A percentile compares a stretch with the other conserved stretches of the same genome.
These are phyloP conservation scores for Thraustotheca clavata DNA, from an alignment of 352 stramenopile species.

Conservation along the genomic window DNA sequence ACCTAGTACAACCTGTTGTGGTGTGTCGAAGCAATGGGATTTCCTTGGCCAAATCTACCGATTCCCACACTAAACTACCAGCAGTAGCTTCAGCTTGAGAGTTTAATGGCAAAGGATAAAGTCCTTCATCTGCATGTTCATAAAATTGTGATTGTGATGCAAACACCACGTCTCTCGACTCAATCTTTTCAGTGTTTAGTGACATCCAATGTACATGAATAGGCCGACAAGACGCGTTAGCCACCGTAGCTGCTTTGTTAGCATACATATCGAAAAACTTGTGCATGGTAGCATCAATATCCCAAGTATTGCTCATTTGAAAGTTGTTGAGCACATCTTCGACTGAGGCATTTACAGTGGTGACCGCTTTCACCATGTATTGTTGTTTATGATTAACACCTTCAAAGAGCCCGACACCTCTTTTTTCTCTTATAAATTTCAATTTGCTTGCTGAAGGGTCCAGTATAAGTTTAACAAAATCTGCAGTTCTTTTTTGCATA, in stretches of 20 bases:
- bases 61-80: constrained; percentile 17
- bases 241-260: constrained; percentile 7
- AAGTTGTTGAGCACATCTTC: constrained; percentile 5
- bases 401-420: constrained; percentile 10
- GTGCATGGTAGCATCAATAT: constrained; percentile 10
- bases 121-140: constrained; percentile 1
- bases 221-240: not conserved
- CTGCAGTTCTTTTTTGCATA: not conserved
- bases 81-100: not conserved
- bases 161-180: constrained; percentile 12
- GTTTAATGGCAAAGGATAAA: not conserved
- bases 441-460: not conserved
- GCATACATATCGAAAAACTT: constrained; percentile 20
- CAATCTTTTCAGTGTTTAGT: constrained; percentile 18
- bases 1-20: not conserved
- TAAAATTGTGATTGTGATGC: constrained; percentile 8
- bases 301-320: constrained; percentile 2
- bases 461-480: not conserved
- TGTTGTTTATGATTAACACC: constrained; percentile 2
- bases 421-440: constrained; percentile 10
- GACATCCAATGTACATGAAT: constrained; percentile 18
- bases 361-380: constrained; percentile 11
- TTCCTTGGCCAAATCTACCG: constrained; percentile 4
- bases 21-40: constrained; percentile 10
- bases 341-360: not conserved